phyloP scores from a whole-genome alignment of 257 asterid genomes.

The Fraxinus quadrangulata region DNA sequence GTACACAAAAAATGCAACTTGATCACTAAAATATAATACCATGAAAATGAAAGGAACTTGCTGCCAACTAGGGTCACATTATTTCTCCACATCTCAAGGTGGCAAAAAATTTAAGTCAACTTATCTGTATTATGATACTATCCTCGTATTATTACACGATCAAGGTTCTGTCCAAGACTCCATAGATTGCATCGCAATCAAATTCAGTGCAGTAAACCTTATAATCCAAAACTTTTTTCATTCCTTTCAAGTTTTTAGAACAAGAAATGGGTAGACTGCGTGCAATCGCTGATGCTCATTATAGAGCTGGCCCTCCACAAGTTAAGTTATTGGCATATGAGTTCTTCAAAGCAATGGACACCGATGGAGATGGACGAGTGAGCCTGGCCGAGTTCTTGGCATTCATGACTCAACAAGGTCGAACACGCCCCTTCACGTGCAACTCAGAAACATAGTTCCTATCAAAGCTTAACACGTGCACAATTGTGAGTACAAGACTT shows the following conservation, averaged over 20 bases:
- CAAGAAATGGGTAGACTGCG: conserved; percentile 27
- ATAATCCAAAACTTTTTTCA: conserved; percentile 10
- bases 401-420: conserved; percentile 26
- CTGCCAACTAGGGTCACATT: neutral
- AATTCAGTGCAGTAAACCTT: neutral
- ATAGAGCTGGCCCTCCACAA: conserved; percentile 21
- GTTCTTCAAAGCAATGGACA: conserved; percentile 32
- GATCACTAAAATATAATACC: neutral
- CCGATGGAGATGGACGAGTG: conserved; percentile 25
- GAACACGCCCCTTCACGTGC: neutral
- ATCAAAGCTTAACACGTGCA: neutral
- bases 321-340: conserved; percentile 27
- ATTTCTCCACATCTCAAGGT: neutral
- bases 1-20: neutral
- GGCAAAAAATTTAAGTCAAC: neutral
- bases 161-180: neutral
- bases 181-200: neutral
- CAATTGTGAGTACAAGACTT: neutral
- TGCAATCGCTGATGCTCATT: conserved; percentile 36
- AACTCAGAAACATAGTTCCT: neutral
- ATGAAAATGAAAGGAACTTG: neutral
- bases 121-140: neutral
- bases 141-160: neutral
- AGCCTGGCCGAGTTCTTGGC: conserved; percentile 31
- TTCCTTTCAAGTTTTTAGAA: neutral